phyloP scores from a whole-genome alignment of 495 filamentous ascomycete genomes.

The Penicillium cataractarum region DNA sequence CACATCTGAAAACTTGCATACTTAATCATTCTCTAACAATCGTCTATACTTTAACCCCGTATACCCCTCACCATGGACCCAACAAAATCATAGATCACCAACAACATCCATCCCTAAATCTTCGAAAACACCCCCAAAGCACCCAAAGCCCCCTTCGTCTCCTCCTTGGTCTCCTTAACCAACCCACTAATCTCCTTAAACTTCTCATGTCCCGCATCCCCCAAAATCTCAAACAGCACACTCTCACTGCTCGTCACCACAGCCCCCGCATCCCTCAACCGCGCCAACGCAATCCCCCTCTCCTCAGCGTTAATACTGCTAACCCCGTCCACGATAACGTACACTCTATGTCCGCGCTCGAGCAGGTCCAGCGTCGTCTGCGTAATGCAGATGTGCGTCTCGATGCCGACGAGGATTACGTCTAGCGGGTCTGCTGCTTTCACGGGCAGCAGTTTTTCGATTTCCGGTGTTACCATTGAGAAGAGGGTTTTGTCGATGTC shows the following conservation, averaged over 20 bases:
- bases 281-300: constrained; percentile 72
- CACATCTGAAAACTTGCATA: background rate
- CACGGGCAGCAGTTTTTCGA: constrained; percentile 40
- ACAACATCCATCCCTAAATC: too few species aligned
- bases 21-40: background rate
- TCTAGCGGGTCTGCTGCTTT: constrained; percentile 25
- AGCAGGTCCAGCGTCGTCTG: constrained; percentile 88
- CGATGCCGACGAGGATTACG: constrained; percentile 73
- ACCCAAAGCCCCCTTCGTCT: constrained; percentile 66
- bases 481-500: constrained; percentile 86
- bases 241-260: constrained; percentile 88
- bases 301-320: constrained; percentile 84
- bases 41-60: background rate
- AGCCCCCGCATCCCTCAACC: constrained; percentile 76
- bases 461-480: constrained; percentile 70
- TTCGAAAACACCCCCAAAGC: constrained; percentile 68
- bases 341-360: constrained; percentile 74
- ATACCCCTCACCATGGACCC: background rate
- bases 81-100: too few species aligned
- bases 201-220: constrained; percentile 72
- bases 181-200: constrained; percentile 73
- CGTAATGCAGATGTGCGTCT: constrained; percentile 91
- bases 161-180: constrained; percentile 74
- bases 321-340: constrained; percentile 89
- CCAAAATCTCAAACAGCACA: constrained; percentile 90